These are phyloP conservation scores for Syncephalastrum racemosum DNA, from an alignment of 371 early-diverging fungal genomes.

Conservation along the genomic window DNA sequence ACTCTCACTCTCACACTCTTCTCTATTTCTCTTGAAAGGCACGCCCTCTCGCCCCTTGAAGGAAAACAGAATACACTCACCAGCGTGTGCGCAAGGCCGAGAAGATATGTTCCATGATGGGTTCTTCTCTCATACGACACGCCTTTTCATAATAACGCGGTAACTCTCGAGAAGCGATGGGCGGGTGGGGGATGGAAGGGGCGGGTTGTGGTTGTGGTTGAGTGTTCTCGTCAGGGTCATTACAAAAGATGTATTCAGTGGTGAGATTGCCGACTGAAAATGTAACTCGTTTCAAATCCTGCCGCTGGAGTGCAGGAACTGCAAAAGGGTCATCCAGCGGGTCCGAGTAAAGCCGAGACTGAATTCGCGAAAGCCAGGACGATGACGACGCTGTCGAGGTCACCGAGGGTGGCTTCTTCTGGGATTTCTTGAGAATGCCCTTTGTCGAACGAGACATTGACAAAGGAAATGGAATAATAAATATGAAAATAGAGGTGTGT, in stretches of 20 bases:
- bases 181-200: not conserved
- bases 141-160: conserved; percentile 41
- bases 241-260: conserved; percentile 28
- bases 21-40: too few species aligned
- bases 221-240: conserved; percentile 18
- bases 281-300: conserved; percentile 42
- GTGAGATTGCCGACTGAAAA: conserved; percentile 38
- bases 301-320: conserved; percentile 25
- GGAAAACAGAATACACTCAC: conserved; percentile 15
- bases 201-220: not conserved
- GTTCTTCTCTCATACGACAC: conserved; percentile 40
- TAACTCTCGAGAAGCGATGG: conserved; percentile 15
- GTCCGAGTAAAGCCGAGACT: conserved; percentile 17
- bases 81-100: conserved; percentile 23
- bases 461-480: not conserved
- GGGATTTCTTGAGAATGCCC: conserved; percentile 15
- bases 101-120: conserved; percentile 27
- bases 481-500: not conserved
- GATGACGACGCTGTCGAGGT: conserved; percentile 13
- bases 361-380: conserved; percentile 26
- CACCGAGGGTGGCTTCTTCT: conserved; percentile 13
- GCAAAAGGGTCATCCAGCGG: conserved; percentile 11
- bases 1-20: too few species aligned
- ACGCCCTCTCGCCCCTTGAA: not conserved
- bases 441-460: conserved; percentile 9